Conservation (phyloP, 78 protist genomes). For the Guillardia theta region DNA sequence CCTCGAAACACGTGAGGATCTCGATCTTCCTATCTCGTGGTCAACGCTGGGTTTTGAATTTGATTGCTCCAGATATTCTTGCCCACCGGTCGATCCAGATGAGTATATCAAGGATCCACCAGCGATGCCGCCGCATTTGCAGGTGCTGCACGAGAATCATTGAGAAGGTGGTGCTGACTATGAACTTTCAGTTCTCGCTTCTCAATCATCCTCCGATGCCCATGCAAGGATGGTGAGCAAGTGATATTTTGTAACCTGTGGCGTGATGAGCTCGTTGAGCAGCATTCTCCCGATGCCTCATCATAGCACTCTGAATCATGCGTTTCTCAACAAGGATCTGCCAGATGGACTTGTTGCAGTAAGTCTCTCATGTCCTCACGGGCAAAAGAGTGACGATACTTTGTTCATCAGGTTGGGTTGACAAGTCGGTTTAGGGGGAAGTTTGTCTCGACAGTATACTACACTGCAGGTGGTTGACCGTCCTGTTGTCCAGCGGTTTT, state of each 20-base stretch:
- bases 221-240: background rate
- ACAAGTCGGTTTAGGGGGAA: background rate
- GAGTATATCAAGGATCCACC: conserved; percentile 38
- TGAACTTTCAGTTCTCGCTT: background rate
- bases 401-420: background rate
- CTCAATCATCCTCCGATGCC: background rate
- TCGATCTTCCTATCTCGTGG: background rate
- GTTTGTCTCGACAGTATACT: background rate
- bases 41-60: background rate
- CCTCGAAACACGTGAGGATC: background rate
- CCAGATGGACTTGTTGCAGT: background rate
- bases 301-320: background rate
- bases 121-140: conserved; percentile 4
- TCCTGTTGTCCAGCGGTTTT: background rate
- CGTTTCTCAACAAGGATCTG: background rate
- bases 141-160: background rate
- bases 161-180: background rate
- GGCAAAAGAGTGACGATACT: background rate
- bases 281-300: conserved; percentile 7
- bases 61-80: background rate
- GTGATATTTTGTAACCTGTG: background rate
- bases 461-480: background rate
- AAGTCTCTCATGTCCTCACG: background rate
- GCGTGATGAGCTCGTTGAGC: background rate
- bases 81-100: conserved; percentile 14